phyloP scores from a whole-genome alignment of 306 rosid genomes.

The Dalbergia cultrata region DNA sequence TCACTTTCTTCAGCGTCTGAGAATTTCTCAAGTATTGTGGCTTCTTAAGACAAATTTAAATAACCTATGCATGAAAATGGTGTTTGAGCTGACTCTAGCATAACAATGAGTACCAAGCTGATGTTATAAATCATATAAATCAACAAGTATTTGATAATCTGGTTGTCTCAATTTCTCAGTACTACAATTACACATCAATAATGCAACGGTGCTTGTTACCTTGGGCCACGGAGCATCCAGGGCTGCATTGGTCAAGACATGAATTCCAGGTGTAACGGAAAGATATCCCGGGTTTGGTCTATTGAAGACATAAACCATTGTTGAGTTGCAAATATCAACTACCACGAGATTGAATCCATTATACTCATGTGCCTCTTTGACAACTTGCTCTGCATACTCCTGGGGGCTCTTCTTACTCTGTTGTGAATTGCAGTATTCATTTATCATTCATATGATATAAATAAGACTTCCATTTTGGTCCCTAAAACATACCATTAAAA shows the following conservation, averaged over 20 bases:
- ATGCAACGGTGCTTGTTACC: constrained; percentile 52
- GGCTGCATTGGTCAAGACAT: constrained; percentile 78
- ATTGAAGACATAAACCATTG: constrained; percentile 82
- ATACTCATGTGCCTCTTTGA: constrained; percentile 66
- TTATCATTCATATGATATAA: background rate
- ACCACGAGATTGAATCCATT: constrained; percentile 84
- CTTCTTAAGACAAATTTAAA: background rate
- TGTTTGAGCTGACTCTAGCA: background rate
- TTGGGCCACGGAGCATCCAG: constrained; percentile 88
- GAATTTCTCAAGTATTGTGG: too few relatives aligned
- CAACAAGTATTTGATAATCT: background rate
- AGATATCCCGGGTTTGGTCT: constrained; percentile 57
- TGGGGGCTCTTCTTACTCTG: constrained; percentile 73
- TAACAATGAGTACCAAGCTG: background rate
- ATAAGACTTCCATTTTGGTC: background rate
- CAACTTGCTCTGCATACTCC: constrained; percentile 71
- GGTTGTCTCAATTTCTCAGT: constrained; percentile 3
- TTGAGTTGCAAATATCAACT: constrained; percentile 63
- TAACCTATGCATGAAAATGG: background rate
- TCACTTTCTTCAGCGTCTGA: too few relatives aligned
- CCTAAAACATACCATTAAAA: too few relatives aligned
- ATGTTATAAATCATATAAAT: background rate
- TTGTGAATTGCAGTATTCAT: background rate
- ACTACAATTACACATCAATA: too few relatives aligned
- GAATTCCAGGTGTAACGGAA: constrained; percentile 77